Percentiles rank a stretch among this genome's conserved stretches.
Conservation (phyloP, 2,329 filamentous ascomycete species). For the Exophiala phaeomuriformis region DNA sequence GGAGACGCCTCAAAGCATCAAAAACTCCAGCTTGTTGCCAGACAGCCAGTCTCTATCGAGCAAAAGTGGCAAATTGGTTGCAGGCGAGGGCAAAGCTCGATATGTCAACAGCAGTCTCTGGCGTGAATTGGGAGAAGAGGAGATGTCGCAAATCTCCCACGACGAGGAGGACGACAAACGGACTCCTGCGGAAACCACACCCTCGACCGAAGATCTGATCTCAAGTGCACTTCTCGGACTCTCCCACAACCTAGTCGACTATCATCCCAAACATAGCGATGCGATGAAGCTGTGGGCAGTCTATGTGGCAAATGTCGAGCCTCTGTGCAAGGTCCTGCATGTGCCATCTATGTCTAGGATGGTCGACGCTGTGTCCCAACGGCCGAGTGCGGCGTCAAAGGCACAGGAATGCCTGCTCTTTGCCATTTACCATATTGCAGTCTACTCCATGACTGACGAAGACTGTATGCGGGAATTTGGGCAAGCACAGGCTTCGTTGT, state of each 20-base stretch:
- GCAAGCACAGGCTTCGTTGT: not conserved
- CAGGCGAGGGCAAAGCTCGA: not conserved
- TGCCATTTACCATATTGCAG: not conserved
- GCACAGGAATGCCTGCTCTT: not conserved
- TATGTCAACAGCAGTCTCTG: not conserved
- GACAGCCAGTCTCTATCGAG: not conserved
- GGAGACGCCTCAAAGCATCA: not conserved
- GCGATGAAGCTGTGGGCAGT: not conserved
- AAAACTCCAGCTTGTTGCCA: too few relatives aligned
- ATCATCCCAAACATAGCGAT: not conserved
- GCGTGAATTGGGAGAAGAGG: not conserved
- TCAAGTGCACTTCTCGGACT: not conserved
- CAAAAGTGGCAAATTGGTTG: not conserved
- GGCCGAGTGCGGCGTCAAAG: not conserved
- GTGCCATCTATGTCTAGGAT: not conserved
- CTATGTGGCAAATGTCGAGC: not conserved
- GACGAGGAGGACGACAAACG: not conserved
- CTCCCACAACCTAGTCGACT: not conserved
- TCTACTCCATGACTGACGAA: not conserved
- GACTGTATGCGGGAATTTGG: not conserved
- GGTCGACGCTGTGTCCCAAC: not conserved
- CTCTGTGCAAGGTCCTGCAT: not conserved
- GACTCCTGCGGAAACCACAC: not conserved
- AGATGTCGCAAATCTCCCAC: not conserved
- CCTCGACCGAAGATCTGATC: not conserved